phyloP scores from a whole-genome alignment of 192 early-diverging fungal genomes.

The Spinellus fusiger region DNA sequence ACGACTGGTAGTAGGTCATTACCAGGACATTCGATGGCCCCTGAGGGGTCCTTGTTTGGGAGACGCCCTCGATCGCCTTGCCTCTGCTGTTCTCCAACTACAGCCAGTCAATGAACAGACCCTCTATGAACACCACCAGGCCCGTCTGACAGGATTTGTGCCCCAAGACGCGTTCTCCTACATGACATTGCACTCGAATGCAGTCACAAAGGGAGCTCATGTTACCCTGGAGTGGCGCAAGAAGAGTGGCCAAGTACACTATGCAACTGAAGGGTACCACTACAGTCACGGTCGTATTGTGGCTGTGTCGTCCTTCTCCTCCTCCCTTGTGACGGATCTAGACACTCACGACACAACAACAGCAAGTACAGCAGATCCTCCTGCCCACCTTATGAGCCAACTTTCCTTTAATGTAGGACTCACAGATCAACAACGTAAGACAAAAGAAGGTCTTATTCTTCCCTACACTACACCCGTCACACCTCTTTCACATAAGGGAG shows the following conservation, averaged over 20 bases:
- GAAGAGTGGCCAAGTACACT: slow-evolving; percentile 40
- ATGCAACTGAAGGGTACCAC: slow-evolving; percentile 26
- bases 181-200: slow-evolving; percentile 13
- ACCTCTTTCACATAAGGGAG: too few species aligned
- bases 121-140: slow-evolving; percentile 8
- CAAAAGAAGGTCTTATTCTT: slow-evolving; percentile 68
- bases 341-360: slow-evolving; percentile 1
- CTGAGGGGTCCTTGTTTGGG: background rate
- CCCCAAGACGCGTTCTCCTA: slow-evolving; percentile 32
- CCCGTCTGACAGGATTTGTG: slow-evolving; percentile 18
- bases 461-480: slow-evolving; percentile 76
- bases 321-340: slow-evolving; percentile 1
- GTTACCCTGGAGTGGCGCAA: slow-evolving; percentile 37
- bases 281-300: background rate
- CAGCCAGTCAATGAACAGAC: slow-evolving; percentile 10
- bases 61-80: slow-evolving; percentile 15
- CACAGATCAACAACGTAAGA: slow-evolving; percentile 76
- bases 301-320: too few species aligned
- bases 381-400: too few species aligned
- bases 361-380: slow-evolving; percentile 43
- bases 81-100: slow-evolving; percentile 12
- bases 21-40: slow-evolving; percentile 21
- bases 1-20: slow-evolving; percentile 28
- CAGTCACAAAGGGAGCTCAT: slow-evolving; percentile 20
- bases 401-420: slow-evolving; percentile 80